phyloP scores from a whole-genome alignment of 2,329 filamentous ascomycete genomes.

The Sporothrix pseudoabietina region DNA sequence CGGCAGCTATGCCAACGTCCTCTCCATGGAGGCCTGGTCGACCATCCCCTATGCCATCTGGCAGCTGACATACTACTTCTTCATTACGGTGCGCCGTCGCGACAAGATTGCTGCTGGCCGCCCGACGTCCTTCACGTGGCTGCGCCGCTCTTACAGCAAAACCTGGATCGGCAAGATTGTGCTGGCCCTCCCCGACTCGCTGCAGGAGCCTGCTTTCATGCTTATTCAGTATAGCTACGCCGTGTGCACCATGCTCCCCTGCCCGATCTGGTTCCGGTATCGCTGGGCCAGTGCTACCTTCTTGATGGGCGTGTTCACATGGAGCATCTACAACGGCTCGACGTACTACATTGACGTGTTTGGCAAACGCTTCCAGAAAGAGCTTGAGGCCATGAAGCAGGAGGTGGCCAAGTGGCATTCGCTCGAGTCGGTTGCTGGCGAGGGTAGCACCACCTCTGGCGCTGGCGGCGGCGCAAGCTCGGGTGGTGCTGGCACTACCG shows the following conservation, averaged over 20 bases:
- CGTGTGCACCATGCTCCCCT: constrained; percentile 89
- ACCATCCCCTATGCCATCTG: constrained; percentile 89
- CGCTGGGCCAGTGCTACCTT: constrained; percentile 77
- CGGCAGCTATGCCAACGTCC: constrained; percentile 74
- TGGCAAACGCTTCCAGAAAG: constrained; percentile 93
- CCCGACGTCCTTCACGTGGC: constrained; percentile 96
- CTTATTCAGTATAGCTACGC: constrained; percentile 91
- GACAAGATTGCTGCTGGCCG: constrained; percentile 95
- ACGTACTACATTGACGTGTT: constrained; percentile 99
- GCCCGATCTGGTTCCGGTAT: constrained; percentile 92
- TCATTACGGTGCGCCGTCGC: constrained; percentile 91
- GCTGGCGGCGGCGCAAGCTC: not conserved
- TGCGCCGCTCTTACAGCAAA: constrained; percentile 86
- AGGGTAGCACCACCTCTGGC: constrained; percentile 27
- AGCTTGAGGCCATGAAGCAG: constrained; percentile 82
- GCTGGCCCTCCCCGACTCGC: constrained; percentile 68
- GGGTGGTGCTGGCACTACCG: not conserved
- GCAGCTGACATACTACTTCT: constrained; percentile 90
- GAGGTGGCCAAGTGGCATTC: constrained; percentile 87
- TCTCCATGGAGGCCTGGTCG: constrained; percentile 91
- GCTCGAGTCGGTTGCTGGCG: constrained; percentile 47
- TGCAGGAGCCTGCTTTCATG: constrained; percentile 95
- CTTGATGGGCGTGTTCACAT: constrained; percentile 79
- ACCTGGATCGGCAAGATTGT: constrained; percentile 87
- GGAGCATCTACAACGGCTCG: constrained; percentile 95